A percentile compares a stretch with the other conserved stretches of the same genome.
phyloP scores from a whole-genome alignment of 257 asterid genomes.

The Ajuga chamaepitys region DNA sequence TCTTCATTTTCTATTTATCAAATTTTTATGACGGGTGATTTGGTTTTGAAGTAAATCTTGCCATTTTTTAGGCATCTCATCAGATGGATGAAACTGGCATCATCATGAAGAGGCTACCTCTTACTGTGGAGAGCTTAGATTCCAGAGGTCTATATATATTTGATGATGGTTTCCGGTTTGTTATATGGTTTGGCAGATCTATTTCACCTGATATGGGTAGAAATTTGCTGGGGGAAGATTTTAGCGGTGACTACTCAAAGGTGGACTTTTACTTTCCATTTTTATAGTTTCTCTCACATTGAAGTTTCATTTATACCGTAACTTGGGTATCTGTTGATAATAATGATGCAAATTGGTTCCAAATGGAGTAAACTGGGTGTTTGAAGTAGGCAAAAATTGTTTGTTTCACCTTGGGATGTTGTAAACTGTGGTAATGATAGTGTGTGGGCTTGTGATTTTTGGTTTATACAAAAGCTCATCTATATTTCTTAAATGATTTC shows the following conservation, averaged over 20 bases:
- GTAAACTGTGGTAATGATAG: no score
- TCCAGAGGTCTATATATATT: slow-evolving; percentile 68
- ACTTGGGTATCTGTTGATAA: neutral
- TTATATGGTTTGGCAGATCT: slow-evolving; percentile 78
- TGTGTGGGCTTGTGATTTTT: no score
- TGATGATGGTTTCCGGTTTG: slow-evolving; percentile 80
- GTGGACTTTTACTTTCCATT: slow-evolving; percentile 23
- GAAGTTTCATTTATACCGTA: neutral
- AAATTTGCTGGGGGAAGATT: slow-evolving; percentile 68
- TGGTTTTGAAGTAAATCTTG: slow-evolving; percentile 17
- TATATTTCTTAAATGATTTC: neutral
- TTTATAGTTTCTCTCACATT: neutral
- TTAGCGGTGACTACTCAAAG: slow-evolving; percentile 61
- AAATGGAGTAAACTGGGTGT: neutral
- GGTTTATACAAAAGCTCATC: neutral
- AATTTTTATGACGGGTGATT: neutral
- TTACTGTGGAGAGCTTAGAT: slow-evolving; percentile 71
- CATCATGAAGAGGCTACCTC: slow-evolving; percentile 54
- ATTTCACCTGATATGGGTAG: slow-evolving; percentile 65
- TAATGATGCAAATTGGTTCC: neutral
- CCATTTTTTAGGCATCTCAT: slow-evolving; percentile 31
- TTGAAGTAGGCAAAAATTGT: neutral
- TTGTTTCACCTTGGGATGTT: no score
- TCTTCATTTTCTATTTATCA: slow-evolving; percentile 1
- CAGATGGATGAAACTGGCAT: slow-evolving; percentile 35